Conservation (phyloP, 2,329 filamentous ascomycete species). For the Sporothrix mexicana region DNA sequence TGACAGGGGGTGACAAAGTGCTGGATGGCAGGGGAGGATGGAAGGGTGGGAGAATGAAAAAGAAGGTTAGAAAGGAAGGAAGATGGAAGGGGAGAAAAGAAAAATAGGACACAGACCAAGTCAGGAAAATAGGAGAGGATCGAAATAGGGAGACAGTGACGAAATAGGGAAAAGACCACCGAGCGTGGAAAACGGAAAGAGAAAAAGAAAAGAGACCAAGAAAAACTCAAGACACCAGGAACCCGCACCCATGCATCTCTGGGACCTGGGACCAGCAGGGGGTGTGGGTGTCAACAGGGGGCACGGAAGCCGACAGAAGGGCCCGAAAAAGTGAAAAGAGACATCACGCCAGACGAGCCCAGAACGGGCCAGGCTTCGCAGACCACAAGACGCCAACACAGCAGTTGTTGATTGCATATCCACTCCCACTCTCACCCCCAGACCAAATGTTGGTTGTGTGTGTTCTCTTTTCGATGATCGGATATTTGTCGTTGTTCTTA, state of each 20-base stretch:
- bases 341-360: slow-evolving; percentile 5
- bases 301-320: not conserved
- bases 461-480: not conserved
- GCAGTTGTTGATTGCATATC: slow-evolving; percentile 5
- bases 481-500: not conserved
- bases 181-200: slow-evolving; percentile 5
- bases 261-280: slow-evolving; percentile 20
- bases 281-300: slow-evolving; percentile 8
- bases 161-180: slow-evolving; percentile 15
- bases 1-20: not conserved
- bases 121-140: not conserved
- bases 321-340: not conserved
- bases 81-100: not conserved
- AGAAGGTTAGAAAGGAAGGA: slow-evolving; percentile 22
- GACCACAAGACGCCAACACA: slow-evolving; percentile 25
- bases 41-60: slow-evolving; percentile 24
- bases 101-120: not conserved
- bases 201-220: slow-evolving; percentile 13
- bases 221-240: slow-evolving; percentile 32
- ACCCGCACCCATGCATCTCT: slow-evolving; percentile 35
- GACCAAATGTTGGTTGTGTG: slow-evolving; percentile 2
- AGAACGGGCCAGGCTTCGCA: not conserved
- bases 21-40: not conserved
- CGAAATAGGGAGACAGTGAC: slow-evolving; percentile 3
- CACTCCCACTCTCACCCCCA: not conserved